Evolutionary conservation across 441 rosid species (phyloP), one percentile per base, ranked within the genome.

Genomic region (Arabidopsis lyrata): DNA sequence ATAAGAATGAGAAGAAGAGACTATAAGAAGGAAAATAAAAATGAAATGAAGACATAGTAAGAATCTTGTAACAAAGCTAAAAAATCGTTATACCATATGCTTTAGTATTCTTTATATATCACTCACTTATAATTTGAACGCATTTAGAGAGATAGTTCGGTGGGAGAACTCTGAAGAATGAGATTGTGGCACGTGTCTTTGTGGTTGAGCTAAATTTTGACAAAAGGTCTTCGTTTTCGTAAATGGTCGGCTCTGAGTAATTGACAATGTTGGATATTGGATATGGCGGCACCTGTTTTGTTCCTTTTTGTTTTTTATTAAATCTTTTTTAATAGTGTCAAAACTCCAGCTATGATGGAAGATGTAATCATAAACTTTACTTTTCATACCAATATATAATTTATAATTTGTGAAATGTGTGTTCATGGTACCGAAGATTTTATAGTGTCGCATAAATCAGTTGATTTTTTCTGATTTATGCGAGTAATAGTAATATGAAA

Each of bases 171-270:
- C 13, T 20, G 49, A 78, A 34, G 47, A 34, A 44, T 32, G 22
- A 60, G 38, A 38, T 14, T 53, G 12, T 39, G 68, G 69, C 86
- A 87, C 83, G 86, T 86, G 80, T 74, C 52, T 41, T 58, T 86
- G 86, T 88, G 66, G 97, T 84, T 92, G 88, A 92, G 74, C 97
- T 84, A 92, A 13, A 81, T 78, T 80, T 90, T 92, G 93, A 87
- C 84, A 85, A 83, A 68, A 31, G 1, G n/a, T 22, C 60, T 34
- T 54, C 35, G 58, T n/a, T 63, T 29, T 44, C 20, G 27, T 14
- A 56, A 47, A 67, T 82, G 84, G 92, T 81, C 92, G 92, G 95
- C 82, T 59, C 53, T 14, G 63, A 53, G 57, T 71, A 69, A 47
- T 71, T 65, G 73, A 71, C 52, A 31, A 71, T 70, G n/a, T 66